Conservation (phyloP, 305 asterid species). For the Fraxinus greggii region DNA sequence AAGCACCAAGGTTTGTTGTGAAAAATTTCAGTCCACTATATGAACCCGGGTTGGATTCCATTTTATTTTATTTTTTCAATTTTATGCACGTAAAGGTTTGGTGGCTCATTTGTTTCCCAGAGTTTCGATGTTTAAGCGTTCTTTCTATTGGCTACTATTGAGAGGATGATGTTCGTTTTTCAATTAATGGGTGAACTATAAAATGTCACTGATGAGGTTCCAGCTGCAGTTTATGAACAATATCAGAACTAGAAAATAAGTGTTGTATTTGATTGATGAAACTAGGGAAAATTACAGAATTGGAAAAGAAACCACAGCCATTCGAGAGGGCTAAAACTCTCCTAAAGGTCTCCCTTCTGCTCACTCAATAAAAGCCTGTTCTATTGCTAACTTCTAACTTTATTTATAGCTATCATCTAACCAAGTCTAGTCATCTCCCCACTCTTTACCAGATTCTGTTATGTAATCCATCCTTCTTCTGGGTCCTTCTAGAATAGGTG, state of each 20-base stretch:
- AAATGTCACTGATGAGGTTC: neutral
- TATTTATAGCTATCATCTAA: neutral
- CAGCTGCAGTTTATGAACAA: no score
- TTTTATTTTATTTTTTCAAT: neutral
- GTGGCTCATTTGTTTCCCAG: neutral
- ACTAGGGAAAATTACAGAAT: no score
- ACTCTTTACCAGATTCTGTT: neutral
- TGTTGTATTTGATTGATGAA: no score
- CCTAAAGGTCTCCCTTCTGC: no score
- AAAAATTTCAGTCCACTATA: neutral
- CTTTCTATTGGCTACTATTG: neutral
- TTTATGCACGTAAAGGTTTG: neutral
- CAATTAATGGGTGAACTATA: neutral
- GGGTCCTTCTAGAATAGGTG: neutral
- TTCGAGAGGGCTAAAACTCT: no score
- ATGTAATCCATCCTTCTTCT: neutral
- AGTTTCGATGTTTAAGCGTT: neutral
- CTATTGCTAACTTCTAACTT: neutral
- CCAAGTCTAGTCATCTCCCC: neutral
- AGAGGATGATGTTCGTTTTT: neutral
- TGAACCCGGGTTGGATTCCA: neutral
- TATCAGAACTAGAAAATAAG: no score
- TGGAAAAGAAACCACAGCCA: no score
- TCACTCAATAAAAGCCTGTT: no score
- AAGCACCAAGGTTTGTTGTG: conserved; percentile 69